Evolutionary conservation across 495 filamentous ascomycete species (phyloP).

Genomic region (Thermothielavioides terrestris): DNA sequence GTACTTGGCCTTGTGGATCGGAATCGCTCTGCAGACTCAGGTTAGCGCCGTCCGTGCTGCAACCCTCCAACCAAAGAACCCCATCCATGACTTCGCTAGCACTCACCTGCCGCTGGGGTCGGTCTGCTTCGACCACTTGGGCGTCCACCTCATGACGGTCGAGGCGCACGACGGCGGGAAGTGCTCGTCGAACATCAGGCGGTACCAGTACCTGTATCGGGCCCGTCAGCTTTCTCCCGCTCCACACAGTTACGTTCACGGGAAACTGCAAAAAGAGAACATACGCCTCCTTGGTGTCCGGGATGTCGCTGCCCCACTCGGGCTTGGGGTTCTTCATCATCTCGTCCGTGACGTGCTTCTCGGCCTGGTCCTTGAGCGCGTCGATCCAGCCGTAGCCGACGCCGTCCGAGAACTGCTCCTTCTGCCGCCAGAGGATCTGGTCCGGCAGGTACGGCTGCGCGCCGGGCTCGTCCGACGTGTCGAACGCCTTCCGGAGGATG

Average conservation of each 20-base stretch:
- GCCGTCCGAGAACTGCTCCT: slow-evolving; percentile 98
- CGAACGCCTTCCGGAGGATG: slow-evolving; percentile 93
- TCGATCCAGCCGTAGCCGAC: slow-evolving; percentile 99
- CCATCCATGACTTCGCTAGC: too few species aligned
- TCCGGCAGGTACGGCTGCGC: slow-evolving; percentile 79
- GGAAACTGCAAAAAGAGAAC: slow-evolving; percentile 30
- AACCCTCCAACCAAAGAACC: neutral
- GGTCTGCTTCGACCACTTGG: slow-evolving; percentile 93
- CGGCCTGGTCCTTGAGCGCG: slow-evolving; percentile 86
- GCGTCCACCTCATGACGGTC: slow-evolving; percentile 94
- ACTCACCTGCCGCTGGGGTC: slow-evolving; percentile 88
- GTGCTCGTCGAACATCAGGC: slow-evolving; percentile 95
- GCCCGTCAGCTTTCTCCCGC: too few species aligned
- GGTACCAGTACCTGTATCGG: slow-evolving; percentile 92
- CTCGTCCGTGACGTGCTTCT: slow-evolving; percentile 82
- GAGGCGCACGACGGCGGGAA: slow-evolving; percentile 86
- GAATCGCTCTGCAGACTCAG: slow-evolving; percentile 49
- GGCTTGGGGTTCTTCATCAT: slow-evolving; percentile 95
- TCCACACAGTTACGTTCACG: neutral
- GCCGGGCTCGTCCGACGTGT: slow-evolving; percentile 76
- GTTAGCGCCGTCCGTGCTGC: slow-evolving; percentile 1
- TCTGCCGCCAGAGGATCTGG: slow-evolving; percentile 94
- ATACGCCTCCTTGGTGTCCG: slow-evolving; percentile 92
- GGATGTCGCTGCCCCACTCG: slow-evolving; percentile 84
- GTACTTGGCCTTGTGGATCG: slow-evolving; percentile 63